phyloP scores from a whole-genome alignment of 1,284 basidiomycete genomes.

The Xerocomus nothofagi region DNA sequence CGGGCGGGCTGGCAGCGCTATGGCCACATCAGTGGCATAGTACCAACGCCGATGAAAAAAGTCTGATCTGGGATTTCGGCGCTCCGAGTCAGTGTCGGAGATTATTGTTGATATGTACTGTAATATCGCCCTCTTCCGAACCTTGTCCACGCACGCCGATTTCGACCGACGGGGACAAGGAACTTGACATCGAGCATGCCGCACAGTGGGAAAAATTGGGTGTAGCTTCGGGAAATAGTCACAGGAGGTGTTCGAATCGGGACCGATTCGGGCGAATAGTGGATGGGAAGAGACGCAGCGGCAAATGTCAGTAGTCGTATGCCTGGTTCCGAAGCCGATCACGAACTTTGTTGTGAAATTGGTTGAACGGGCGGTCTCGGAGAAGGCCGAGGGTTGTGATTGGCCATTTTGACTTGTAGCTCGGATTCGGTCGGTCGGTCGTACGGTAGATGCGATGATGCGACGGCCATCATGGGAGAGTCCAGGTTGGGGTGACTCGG shows the following conservation, averaged over 20 bases:
- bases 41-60: background rate
- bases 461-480: background rate
- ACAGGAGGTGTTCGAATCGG: background rate
- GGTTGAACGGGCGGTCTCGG: background rate
- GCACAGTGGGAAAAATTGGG: no score
- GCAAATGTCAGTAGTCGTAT: no score
- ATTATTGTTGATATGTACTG: background rate
- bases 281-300: background rate
- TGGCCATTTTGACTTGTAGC: background rate
- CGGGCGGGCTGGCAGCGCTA: background rate
- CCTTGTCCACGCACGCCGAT: background rate
- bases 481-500: background rate
- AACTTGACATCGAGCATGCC: background rate
- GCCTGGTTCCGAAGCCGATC: background rate
- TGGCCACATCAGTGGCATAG: background rate
- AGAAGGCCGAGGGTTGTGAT: background rate
- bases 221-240: no score
- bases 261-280: background rate
- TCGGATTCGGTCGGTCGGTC: background rate
- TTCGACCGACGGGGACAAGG: background rate
- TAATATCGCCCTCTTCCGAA: background rate
- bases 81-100: background rate
- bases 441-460: background rate
- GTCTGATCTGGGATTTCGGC: constrained; percentile 5
- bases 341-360: no score